Conservation (phyloP, 1,284 basidiomycete species). For the Irpex sp. region DNA sequence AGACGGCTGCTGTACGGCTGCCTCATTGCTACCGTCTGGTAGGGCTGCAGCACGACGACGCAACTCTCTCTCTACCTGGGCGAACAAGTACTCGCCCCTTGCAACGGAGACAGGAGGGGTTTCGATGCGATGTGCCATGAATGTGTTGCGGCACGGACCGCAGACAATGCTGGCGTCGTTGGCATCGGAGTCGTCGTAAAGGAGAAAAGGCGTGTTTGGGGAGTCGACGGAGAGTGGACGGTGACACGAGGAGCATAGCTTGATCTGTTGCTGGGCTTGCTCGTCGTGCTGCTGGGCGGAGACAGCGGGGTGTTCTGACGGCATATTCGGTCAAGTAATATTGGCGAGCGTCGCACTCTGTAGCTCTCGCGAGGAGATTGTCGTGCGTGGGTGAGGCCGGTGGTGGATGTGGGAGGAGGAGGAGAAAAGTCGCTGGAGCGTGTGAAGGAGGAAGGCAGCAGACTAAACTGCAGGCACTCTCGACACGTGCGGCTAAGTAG, state of each 20-base stretch:
- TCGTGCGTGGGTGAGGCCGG: conserved; percentile 12
- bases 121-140: conserved; percentile 16
- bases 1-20: conserved; percentile 17
- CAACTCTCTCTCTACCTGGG: conserved; percentile 26
- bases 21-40: conserved; percentile 29
- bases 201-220: conserved; percentile 23
- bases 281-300: conserved; percentile 25
- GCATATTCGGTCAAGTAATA: conserved; percentile 25
- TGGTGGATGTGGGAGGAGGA: conserved; percentile 13
- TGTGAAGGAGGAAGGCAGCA: conserved; percentile 4
- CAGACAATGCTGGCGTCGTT: conserved; percentile 33
- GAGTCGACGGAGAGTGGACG: conserved; percentile 31
- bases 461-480: conserved; percentile 6
- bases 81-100: conserved; percentile 20
- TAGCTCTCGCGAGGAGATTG: conserved; percentile 13
- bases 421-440: conserved; percentile 11
- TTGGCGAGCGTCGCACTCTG: conserved; percentile 5
- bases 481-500: conserved; percentile 11
- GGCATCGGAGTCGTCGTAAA: conserved; percentile 24
- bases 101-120: conserved; percentile 12
- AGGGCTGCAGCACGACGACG: conserved; percentile 27
- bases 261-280: conserved; percentile 28
- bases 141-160: conserved; percentile 29
- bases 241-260: conserved; percentile 34
- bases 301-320: conserved; percentile 29